phyloP scores from a whole-genome alignment of 345 rosid genomes.

The Viola odorata region DNA sequence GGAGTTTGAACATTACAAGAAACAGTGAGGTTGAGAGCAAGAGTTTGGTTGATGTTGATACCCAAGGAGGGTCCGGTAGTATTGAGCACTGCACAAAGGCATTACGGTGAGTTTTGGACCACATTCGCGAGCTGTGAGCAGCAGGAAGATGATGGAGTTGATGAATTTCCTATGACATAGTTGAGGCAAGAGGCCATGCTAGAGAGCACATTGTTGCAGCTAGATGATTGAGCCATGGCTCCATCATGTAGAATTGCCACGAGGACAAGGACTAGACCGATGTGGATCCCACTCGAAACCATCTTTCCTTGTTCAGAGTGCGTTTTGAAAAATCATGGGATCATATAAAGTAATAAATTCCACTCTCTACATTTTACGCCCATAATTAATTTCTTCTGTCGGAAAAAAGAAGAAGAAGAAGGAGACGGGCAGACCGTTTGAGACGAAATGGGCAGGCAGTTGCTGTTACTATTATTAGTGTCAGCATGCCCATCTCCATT shows the following conservation, averaged over 20 bases:
- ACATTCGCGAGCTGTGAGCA: constrained; percentile 52
- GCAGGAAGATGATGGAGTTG: constrained; percentile 57
- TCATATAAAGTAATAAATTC: too few relatives aligned
- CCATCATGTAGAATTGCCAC: constrained; percentile 16
- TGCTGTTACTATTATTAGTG: too few relatives aligned
- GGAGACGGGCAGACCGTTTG: too few relatives aligned
- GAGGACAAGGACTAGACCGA: constrained; percentile 28
- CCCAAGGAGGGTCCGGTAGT: constrained; percentile 43
- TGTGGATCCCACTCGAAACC: constrained; percentile 24
- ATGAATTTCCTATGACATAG: constrained; percentile 44
- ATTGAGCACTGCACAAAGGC: constrained; percentile 56
- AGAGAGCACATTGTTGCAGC: constrained; percentile 27
- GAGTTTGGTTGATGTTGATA: constrained; percentile 55
- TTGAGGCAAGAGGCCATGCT: constrained; percentile 32
- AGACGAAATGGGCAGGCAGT: too few relatives aligned
- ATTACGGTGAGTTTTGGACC: constrained; percentile 54
- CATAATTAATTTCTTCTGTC: too few relatives aligned
- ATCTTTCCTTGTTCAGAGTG: constrained; percentile 18
- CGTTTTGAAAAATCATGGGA: too few relatives aligned
- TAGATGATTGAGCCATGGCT: constrained; percentile 29
- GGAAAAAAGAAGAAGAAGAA: too few relatives aligned
- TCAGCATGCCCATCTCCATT: too few relatives aligned
- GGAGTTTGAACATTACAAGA: constrained; percentile 60
- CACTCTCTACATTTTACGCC: too few relatives aligned
- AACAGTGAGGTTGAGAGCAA: constrained; percentile 56